A percentile compares a stretch with the other conserved stretches of the same genome.
Conservation (phyloP, 2,329 filamentous ascomycete species). For the Phyllosticta ampelicida region DNA sequence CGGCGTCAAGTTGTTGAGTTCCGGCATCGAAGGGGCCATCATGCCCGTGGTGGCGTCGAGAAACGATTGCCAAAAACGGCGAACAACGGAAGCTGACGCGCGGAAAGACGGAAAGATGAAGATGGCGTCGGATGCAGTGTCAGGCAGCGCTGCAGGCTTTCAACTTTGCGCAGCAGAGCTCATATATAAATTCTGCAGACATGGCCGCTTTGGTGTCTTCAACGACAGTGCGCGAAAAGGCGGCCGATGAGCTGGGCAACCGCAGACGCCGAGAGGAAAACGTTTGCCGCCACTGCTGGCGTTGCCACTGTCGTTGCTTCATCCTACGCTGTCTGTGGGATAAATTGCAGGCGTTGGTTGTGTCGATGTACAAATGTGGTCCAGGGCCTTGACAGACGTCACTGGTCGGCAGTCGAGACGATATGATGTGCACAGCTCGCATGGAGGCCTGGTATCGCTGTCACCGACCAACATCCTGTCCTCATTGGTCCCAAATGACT, state of each 20-base stretch:
- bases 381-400: background rate
- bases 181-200: background rate
- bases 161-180: background rate
- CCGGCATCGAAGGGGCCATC: background rate
- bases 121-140: background rate
- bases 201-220: background rate
- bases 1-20: slow-evolving; percentile 46
- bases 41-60: background rate
- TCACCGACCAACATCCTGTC: no score
- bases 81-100: background rate
- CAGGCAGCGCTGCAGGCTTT: no score
- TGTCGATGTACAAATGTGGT: background rate
- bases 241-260: background rate
- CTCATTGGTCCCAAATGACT: no score
- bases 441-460: no score
- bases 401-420: background rate
- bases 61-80: background rate
- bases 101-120: background rate
- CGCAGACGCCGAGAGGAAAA: background rate
- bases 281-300: no score
- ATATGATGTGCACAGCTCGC: background rate
- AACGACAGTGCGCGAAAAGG: background rate
- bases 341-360: background rate
- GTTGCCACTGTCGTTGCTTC: background rate
- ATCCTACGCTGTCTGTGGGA: background rate